Evolutionary conservation across 148 eudicot genomes (phyloP), one percentile per base, ranked within the genome.

Genomic region (Fagopyrum tataricum): DNA sequence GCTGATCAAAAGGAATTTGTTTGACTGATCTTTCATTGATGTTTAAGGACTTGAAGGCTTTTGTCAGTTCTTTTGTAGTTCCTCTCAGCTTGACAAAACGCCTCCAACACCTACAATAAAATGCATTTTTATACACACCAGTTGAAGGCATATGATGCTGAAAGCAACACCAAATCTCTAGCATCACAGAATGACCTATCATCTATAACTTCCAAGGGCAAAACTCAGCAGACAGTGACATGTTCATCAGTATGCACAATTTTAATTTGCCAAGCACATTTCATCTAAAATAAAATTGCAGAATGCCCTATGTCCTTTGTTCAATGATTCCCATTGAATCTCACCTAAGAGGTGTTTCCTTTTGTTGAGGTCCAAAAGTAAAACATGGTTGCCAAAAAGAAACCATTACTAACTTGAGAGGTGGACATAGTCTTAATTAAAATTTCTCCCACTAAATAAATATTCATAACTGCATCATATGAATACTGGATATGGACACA

Each of bases 1-100:
- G 91, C 82, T 92, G 89, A 81, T 95, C 99, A 75, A 95, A 95
- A 8, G 97, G 96, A 91, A 88, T 86, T 18, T 84, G 76, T 83
- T 84, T 86, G 39, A 84, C 87, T 24, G 79, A 75, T 39, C 74
- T 82, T 76, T 78, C 86, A 79, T 81, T 90, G 51, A 95, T 85
- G 70, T 87, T 81, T 55, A 95, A 79, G 41, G 76, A 79, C 80
- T 71, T 71, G 80, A 84, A 90, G 72, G 81, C 72, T 78, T 84
- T 87, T 14, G 87, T 82, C 68, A 95, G 77, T 61, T 81, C 78
- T 47, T 81, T 77, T n/a, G 99, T 95, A 44, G 97, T 88, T 79
- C 90, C 90, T 40, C 75, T 86, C 55, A 62, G 53, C 52, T 77
- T 82, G 71, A 71, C 73, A 77, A 95, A 95, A 75, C 48, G 79